Base-by-base conservation (phyloP, 2,329 filamentous ascomycete genomes). In the Fusarium sp. region DNA sequence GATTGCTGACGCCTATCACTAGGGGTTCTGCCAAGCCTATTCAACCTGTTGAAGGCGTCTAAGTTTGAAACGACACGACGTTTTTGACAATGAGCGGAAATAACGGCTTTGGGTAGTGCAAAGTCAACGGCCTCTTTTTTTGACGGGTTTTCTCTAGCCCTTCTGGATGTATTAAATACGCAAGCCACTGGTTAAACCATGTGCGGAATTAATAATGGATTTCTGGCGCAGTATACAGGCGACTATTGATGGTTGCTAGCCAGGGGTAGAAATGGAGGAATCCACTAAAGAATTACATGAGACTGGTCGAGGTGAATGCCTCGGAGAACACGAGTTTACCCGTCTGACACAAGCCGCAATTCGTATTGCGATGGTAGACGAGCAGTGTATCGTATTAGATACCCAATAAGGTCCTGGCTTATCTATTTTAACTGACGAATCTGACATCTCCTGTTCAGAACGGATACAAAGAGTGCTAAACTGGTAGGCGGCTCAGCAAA, bases 31-130 rank as follows among this genome's bases (percentile, higher is more conserved):
- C 62, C 62, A 59, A 65, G 62, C 24, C 40, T 28, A 34, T 51
- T 62, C 50, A 43, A 38, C 22, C 18, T 54, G 55, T 62, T 52
- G 31, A 58, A 45, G 66, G 61, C 66, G 66, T 53, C 39, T 63
- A 26, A 24, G 48, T 70, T 69, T 42, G 22, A 69, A 52, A 44
- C 54, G 53, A 61, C 33, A 4, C 40, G 40, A 60, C 40, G 65
- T 58, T 36, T 61, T 34, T 18, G 14, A 38, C 26, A 39, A 52
- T 20, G 24, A 36, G n/a, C 46, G 22, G 51, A 45, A 55, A 50
- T 20, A 68, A 59, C 53, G 53, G 63, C 39, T 42, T 31, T 33
- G n/a, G 8, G 31, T 51, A 36, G 63, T 26, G 40, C 22, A 34
- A 63, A 63, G 58, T 33, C 28, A 60, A 59, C 40, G 33, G 43